phyloP scores from a whole-genome alignment of 1,284 basidiomycete species.

The Schizopora paradoxa region DNA sequence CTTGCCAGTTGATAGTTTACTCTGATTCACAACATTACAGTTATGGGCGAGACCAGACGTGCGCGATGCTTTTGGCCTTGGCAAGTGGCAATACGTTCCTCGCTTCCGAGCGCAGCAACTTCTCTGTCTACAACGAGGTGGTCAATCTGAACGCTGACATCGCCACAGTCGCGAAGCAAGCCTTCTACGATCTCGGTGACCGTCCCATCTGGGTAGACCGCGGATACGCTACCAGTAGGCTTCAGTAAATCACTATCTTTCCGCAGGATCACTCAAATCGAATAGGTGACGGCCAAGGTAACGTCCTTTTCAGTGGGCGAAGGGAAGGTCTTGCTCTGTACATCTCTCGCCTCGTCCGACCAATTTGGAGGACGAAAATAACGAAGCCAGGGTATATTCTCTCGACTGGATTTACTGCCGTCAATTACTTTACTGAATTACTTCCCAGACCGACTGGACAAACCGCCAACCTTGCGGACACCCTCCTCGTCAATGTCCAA shows the following conservation, averaged over 20 bases:
- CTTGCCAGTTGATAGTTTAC: constrained; percentile 9
- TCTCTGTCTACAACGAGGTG: constrained; percentile 41
- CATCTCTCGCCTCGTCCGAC: constrained; percentile 78
- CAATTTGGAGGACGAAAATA: constrained; percentile 83
- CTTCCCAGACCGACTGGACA: constrained; percentile 26
- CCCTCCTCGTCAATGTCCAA: constrained; percentile 63
- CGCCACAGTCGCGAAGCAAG: constrained; percentile 65
- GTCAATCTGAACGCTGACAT: constrained; percentile 54
- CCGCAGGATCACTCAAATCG: constrained; percentile 4
- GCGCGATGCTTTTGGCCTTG: constrained; percentile 84
- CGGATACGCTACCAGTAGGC: constrained; percentile 55
- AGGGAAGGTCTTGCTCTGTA: constrained; percentile 88
- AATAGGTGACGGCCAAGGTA: constrained; percentile 63
- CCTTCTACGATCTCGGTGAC: constrained; percentile 82
- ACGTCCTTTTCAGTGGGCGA: constrained; percentile 78
- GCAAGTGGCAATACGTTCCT: constrained; percentile 74
- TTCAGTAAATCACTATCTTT: neutral
- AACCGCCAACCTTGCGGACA: constrained; percentile 57
- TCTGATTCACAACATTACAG: constrained; percentile 33
- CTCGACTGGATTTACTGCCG: neutral
- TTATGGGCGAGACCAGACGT: constrained; percentile 85
- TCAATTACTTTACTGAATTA: neutral
- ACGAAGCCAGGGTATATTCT: constrained; percentile 49
- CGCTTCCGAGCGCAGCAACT: constrained; percentile 38
- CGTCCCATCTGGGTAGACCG: constrained; percentile 75